phyloP scores from a whole-genome alignment of 208 protist species.

The Acanthamoeba castellanii region DNA sequence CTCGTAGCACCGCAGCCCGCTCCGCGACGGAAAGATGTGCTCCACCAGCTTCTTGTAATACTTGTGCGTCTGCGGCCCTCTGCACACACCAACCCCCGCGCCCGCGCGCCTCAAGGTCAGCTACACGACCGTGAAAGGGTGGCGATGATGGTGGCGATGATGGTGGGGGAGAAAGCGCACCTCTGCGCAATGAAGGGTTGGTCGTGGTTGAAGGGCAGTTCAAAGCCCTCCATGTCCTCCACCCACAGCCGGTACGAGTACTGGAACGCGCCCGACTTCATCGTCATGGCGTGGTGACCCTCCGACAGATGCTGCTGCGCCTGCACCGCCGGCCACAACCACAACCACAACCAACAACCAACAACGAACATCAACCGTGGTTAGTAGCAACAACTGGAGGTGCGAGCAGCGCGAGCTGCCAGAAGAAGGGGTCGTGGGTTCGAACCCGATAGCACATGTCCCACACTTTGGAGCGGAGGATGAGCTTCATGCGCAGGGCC shows the following conservation, averaged over 20 bases:
- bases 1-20: conserved; percentile 73
- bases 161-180: not conserved
- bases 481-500: conserved; percentile 49
- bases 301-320: conserved; percentile 57
- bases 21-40: conserved; percentile 29
- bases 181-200: conserved; percentile 35
- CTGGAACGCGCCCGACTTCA: conserved; percentile 74
- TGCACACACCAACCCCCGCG: not conserved
- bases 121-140: not conserved
- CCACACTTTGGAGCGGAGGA: conserved; percentile 70
- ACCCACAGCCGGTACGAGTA: conserved; percentile 76
- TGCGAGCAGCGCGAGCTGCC: too few species aligned
- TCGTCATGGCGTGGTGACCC: conserved; percentile 69
- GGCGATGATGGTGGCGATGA: not conserved
- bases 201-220: conserved; percentile 53
- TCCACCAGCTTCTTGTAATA: conserved; percentile 68
- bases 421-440: not conserved
- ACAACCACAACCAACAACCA: not conserved
- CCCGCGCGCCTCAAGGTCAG: not conserved
- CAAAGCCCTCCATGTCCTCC: conserved; percentile 74
- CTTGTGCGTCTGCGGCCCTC: conserved; percentile 54
- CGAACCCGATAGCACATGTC: conserved; percentile 73
- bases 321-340: not conserved
- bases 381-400: too few species aligned
- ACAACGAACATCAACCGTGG: not conserved